Conservation (phyloP, 1,139 yeast genomes). For the Pneumocystis canis region DNA sequence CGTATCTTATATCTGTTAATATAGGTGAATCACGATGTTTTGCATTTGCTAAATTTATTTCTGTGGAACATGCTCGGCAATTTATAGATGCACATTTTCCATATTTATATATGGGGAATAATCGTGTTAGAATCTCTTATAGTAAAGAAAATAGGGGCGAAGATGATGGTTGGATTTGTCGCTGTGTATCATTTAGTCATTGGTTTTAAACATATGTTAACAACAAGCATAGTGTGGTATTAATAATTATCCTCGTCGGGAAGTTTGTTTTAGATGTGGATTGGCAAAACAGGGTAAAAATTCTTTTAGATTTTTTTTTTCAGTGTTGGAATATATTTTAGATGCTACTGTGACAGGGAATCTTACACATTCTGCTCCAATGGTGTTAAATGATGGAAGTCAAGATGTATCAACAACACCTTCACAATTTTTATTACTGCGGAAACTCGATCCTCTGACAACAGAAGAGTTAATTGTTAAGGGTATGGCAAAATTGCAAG, state of each 20-base stretch:
- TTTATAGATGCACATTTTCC: background rate
- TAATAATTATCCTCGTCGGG: slow-evolving; percentile 12
- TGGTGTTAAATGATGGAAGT: slow-evolving; percentile 5
- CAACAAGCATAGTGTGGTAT: background rate
- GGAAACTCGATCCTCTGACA: slow-evolving; percentile 8
- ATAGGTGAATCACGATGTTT: background rate
- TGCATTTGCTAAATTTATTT: background rate
- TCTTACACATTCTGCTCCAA: slow-evolving; percentile 3
- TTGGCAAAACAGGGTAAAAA: slow-evolving; percentile 7
- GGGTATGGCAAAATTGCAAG: slow-evolving; percentile 2
- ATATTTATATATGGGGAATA: background rate
- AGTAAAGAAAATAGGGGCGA: background rate
- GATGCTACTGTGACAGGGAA: slow-evolving; percentile 4
- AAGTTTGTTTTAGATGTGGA: slow-evolving; percentile 11
- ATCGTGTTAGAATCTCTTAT: background rate
- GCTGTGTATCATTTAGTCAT: background rate
- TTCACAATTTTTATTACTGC: slow-evolving; percentile 14
- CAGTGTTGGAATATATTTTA: background rate
- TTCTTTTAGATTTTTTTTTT: background rate
- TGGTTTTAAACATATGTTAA: background rate
- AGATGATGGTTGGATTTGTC: background rate
- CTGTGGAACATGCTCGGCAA: background rate
- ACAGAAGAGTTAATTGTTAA: slow-evolving; percentile 9
- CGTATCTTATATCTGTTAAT: background rate
- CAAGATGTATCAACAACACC: slow-evolving; percentile 12